Evolutionary conservation across 2,329 filamentous ascomycete species (phyloP).

Genomic region (Fusarium zealandicum): DNA sequence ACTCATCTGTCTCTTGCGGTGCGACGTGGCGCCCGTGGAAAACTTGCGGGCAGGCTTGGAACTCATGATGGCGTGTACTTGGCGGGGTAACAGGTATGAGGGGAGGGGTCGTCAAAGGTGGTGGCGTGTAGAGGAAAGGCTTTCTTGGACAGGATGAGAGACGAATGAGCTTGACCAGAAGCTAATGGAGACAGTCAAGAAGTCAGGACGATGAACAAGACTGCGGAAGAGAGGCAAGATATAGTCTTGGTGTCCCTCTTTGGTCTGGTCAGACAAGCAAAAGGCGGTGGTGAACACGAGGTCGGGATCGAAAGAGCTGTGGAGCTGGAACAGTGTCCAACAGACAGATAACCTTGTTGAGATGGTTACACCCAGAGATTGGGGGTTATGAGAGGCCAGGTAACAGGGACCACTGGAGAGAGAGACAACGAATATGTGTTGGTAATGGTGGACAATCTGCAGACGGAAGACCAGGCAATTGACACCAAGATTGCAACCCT

Average conservation of each 20-base stretch:
- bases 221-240: constrained; percentile 25
- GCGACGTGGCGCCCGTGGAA: constrained; percentile 53
- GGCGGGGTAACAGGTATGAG: constrained; percentile 19
- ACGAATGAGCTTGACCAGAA: constrained; percentile 4
- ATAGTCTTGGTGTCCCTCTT: constrained; percentile 34
- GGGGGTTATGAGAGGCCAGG: constrained; percentile 22
- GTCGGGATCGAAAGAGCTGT: constrained; percentile 39
- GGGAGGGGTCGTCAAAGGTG: constrained; percentile 21
- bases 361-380: constrained; percentile 31
- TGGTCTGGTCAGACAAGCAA: constrained; percentile 37
- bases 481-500: constrained; percentile 32
- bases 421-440: constrained; percentile 7
- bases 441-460: constrained; percentile 14
- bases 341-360: constrained; percentile 28
- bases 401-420: constrained; percentile 2
- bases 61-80: constrained; percentile 37
- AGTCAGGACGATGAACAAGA: constrained; percentile 12
- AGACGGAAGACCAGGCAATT: constrained; percentile 21
- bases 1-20: constrained; percentile 57
- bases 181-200: constrained; percentile 19
- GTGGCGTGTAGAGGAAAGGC: background rate
- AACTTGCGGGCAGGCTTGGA: constrained; percentile 49
- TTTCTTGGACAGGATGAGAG: constrained; percentile 16
- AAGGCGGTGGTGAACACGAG: constrained; percentile 40
- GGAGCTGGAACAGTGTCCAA: constrained; percentile 27